Evolutionary conservation across 2,329 filamentous ascomycete species (phyloP).

Genomic region (Boeremia lycopersici): DNA sequence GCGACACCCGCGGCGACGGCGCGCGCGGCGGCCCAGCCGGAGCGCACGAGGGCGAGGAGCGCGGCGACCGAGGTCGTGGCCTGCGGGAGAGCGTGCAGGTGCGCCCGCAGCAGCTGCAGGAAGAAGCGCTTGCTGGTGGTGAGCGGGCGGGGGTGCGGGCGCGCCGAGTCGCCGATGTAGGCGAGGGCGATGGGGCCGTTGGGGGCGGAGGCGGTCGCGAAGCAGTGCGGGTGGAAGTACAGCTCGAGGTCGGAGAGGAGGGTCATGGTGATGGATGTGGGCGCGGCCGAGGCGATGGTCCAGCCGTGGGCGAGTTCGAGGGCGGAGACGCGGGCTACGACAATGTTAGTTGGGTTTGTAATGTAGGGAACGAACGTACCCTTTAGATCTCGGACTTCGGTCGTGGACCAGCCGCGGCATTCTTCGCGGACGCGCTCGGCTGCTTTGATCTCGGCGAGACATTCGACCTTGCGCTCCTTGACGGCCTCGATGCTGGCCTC

Average conservation of each 20-base stretch:
- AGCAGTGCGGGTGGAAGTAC: constrained; percentile 70
- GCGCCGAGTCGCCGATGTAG: constrained; percentile 68
- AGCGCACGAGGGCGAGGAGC: constrained; percentile 65
- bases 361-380: constrained; percentile 53
- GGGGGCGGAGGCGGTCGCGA: constrained; percentile 50
- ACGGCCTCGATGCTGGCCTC: constrained; percentile 68
- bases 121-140: constrained; percentile 77
- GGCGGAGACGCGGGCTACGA: constrained; percentile 65
- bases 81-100: constrained; percentile 67
- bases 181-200: constrained; percentile 67
- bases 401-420: constrained; percentile 84
- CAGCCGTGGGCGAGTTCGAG: constrained; percentile 73
- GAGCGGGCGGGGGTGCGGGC: constrained; percentile 60
- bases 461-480: constrained; percentile 70
- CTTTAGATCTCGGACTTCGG: constrained; percentile 80
- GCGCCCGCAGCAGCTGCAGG: constrained; percentile 72
- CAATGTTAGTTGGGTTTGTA: constrained; percentile 45
- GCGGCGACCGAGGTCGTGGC: constrained; percentile 61
- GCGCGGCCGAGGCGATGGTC: constrained; percentile 69
- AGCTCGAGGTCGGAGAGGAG: constrained; percentile 76
- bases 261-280: constrained; percentile 69
- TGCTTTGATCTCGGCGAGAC: constrained; percentile 74
- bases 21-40: constrained; percentile 69
- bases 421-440: constrained; percentile 86
- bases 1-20: constrained; percentile 65